Base-by-base conservation (phyloP, 1,139 yeast species). In the Hyphopichia buzzinii region DNA sequence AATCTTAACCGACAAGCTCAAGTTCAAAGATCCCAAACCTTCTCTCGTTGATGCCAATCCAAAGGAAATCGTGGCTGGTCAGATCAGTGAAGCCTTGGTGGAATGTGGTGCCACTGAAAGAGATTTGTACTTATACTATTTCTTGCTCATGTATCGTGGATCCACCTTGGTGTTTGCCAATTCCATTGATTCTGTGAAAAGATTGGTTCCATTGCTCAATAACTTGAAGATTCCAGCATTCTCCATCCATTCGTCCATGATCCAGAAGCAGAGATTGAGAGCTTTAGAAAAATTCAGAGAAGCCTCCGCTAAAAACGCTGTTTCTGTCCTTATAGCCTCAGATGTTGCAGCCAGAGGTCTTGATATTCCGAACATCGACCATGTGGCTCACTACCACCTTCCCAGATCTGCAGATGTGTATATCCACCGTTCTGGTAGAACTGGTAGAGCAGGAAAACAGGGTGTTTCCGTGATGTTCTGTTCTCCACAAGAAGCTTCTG, bases 281-380 rank as follows among this genome's bases (percentile, higher is more conserved):
- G 79, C 94, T 5, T 67, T 94, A 49, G 99, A 94, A 55, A 72
- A 77, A 42, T 84, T 82, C 60, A 76, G 74, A 47, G 74, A 67
- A 35, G 75, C 81, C 22, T 67, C 77, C 51, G 57, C 72, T 50
- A 68, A 64, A 42, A 57, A 61, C 29, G 62, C 70, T 39, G 74
- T 86, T 2, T 77, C 88, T 0, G 90, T 92, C 2, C 69, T 94
- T 37, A 78, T 94, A 37, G 96, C 97, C 1, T 88, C 97, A 2
- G 99, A 92, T 61, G 97, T 92, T 36, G 98, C 99, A 2, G 98
- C 99, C 5, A 79, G 99, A 68, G 99, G 99, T 42, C 73, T 94
- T 42, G 99, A 94, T 71, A 88, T 94, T 41, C 85, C 96, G 2
- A 76, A 77, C 33, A 90, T 94, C 37, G 85, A 89, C 52, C 98